Evolutionary conservation across 1,284 basidiomycete species (phyloP).

Genomic region (Pterula multifida): DNA sequence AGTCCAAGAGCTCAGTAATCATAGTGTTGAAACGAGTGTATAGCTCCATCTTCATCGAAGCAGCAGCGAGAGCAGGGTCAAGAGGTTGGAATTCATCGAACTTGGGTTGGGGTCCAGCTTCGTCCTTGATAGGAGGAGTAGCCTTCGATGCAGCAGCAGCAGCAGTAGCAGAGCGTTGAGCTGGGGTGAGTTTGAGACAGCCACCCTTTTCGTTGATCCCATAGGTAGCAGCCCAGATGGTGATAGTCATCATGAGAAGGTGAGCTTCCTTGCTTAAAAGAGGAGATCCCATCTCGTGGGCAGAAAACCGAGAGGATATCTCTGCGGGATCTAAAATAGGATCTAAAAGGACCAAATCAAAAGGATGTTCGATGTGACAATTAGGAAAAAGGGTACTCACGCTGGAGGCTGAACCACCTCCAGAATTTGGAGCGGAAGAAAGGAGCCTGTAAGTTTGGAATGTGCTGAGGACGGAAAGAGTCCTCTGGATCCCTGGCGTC

Average conservation of each 20-base stretch:
- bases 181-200: conserved; percentile 14
- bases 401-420: conserved; percentile 68
- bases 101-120: background rate
- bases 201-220: conserved; percentile 71
- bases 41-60: conserved; percentile 18
- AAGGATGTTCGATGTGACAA: conserved; percentile 10
- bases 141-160: too few relatives aligned
- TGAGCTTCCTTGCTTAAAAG: conserved; percentile 47
- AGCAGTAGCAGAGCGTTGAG: conserved; percentile 6
- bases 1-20: conserved; percentile 60
- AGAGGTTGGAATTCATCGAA: background rate
- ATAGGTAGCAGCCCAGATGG: conserved; percentile 79
- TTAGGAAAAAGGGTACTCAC: conserved; percentile 35
- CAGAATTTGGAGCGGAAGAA: conserved; percentile 82
- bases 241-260: conserved; percentile 58
- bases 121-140: conserved; percentile 9
- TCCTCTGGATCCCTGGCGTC: conserved; percentile 26
- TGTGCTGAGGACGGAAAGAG: conserved; percentile 29
- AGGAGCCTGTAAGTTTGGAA: conserved; percentile 60
- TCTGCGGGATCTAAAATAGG: conserved; percentile 66
- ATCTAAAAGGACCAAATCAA: conserved; percentile 25
- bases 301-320: conserved; percentile 56
- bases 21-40: conserved; percentile 38
- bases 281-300: conserved; percentile 45
- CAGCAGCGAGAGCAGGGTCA: background rate